Evolutionary conservation across 1,284 basidiomycete genomes (phyloP).

Genomic region (Sanguinoderma infundibulare): DNA sequence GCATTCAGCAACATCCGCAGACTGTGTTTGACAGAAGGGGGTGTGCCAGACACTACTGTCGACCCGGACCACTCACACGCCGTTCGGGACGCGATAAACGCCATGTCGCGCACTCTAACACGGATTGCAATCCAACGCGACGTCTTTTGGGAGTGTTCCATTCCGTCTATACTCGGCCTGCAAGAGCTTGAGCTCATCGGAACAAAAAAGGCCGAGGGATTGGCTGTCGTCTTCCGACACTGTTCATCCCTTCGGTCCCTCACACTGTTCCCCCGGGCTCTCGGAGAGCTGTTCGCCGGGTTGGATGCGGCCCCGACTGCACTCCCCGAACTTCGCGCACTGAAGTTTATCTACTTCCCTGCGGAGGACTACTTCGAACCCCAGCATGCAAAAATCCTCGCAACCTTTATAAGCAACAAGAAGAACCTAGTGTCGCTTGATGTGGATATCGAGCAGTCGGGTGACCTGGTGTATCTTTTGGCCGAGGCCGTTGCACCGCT

Average conservation of each 20-base stretch:
- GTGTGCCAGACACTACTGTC: not conserved
- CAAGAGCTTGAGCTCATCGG: not conserved
- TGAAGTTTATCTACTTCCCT: not conserved
- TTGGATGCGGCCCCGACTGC: not conserved
- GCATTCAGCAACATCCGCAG: too few species aligned
- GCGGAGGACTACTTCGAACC: not conserved
- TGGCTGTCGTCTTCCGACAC: not conserved
- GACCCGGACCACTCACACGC: not conserved
- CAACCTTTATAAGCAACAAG: not conserved
- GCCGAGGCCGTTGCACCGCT: not conserved
- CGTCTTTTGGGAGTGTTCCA: not conserved
- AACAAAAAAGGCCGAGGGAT: not conserved
- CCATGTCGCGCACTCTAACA: not conserved
- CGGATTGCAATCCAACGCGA: not conserved
- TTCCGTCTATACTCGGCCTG: not conserved
- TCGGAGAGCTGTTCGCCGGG: not conserved
- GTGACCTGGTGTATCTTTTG: not conserved
- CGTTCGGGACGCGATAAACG: not conserved
- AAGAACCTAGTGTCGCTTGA: not conserved
- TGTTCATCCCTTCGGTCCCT: not conserved
- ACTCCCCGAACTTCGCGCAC: not conserved
- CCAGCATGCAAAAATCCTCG: not conserved
- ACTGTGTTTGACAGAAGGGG: too few species aligned
- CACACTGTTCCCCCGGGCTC: not conserved
- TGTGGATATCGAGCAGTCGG: not conserved